Evolutionary conservation across 805 yeast species (phyloP).

Genomic region (Metschnikowia borealis): DNA sequence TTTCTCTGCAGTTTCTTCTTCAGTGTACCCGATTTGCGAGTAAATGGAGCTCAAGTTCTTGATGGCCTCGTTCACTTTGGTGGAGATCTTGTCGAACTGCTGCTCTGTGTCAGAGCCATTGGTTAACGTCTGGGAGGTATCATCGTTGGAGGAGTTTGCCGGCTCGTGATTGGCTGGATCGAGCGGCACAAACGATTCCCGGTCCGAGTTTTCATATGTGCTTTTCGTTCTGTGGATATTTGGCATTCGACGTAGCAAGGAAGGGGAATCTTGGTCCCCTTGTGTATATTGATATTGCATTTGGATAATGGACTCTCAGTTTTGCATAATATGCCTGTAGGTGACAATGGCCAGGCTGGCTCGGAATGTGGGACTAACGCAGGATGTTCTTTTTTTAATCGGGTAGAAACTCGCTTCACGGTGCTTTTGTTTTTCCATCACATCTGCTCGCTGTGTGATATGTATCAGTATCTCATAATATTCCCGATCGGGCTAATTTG

Average conservation of each 20-base stretch:
- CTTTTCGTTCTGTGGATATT: background rate
- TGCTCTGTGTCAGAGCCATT: conserved; percentile 9
- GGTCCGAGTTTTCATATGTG: background rate
- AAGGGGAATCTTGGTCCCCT: background rate
- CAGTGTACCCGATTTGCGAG: conserved; percentile 52
- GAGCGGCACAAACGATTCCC: background rate
- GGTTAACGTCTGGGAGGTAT: background rate
- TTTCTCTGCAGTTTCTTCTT: conserved; percentile 45
- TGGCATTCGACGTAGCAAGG: conserved; percentile 3
- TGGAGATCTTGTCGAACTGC: conserved; percentile 30
- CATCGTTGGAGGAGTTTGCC: background rate
- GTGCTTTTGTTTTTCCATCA: conserved; percentile 2
- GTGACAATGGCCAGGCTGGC: background rate
- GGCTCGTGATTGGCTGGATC: background rate
- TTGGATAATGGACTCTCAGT: background rate
- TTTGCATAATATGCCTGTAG: background rate
- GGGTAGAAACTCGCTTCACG: background rate
- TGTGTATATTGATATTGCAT: background rate
- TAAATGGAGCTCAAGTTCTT: conserved; percentile 45
- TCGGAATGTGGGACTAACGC: background rate
- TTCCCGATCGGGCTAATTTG: conserved; percentile 1
- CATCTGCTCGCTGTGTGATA: background rate
- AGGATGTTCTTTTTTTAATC: background rate
- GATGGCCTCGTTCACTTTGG: conserved; percentile 35
- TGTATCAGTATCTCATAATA: conserved; percentile 2